phyloP scores from a whole-genome alignment of 345 rosid genomes.

The Sonneratia caseolaris region DNA sequence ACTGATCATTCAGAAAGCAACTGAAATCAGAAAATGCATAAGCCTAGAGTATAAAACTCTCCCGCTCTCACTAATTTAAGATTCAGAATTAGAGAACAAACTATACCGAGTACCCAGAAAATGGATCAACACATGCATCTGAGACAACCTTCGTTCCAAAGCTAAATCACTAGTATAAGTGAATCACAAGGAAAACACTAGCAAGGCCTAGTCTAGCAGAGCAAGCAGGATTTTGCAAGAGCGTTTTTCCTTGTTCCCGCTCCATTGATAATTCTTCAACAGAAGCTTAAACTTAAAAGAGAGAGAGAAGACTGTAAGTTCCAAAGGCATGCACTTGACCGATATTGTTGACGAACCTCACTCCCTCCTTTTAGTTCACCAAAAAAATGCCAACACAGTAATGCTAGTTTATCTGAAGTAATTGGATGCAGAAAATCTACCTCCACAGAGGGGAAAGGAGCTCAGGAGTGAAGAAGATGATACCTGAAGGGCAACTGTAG shows the following conservation, averaged over 20 bases:
- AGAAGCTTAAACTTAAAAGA: too few species aligned
- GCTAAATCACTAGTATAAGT: background rate
- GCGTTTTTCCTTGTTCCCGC: background rate
- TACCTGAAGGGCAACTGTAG: slow-evolving; percentile 78
- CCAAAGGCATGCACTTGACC: background rate
- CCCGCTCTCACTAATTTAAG: background rate
- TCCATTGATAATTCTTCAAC: too few species aligned
- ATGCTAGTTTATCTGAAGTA: background rate
- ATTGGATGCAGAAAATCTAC: background rate
- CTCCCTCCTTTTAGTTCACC: background rate
- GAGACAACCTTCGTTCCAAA: background rate
- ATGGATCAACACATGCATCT: background rate
- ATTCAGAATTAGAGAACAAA: background rate
- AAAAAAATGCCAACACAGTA: background rate
- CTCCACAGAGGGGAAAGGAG: too few species aligned
- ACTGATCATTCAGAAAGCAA: slow-evolving; percentile 24
- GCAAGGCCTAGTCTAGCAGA: background rate
- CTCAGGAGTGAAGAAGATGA: background rate
- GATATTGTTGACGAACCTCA: background rate
- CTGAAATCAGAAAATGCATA: background rate
- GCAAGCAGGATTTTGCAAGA: background rate
- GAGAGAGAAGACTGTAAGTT: background rate
- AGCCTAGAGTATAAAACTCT: background rate
- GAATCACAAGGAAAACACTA: background rate
- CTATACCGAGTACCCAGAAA: background rate